Percentiles rank a stretch among this genome's conserved stretches.
These are phyloP conservation scores for Xylaria bambusicola DNA, from an alignment of 495 filamentous ascomycete genomes.

Conservation along the genomic window DNA sequence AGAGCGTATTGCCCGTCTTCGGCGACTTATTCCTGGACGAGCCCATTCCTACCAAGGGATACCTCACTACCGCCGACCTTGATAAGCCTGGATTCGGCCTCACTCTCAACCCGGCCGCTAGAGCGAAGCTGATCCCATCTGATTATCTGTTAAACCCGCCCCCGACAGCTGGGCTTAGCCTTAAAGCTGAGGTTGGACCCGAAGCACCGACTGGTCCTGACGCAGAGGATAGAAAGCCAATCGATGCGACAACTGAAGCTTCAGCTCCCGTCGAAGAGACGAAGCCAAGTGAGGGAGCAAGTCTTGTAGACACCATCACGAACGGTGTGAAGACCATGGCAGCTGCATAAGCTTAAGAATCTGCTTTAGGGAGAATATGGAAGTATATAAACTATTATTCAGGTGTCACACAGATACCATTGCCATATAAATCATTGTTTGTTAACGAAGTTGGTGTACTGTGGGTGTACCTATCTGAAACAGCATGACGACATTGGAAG, in stretches of 20 bases:
- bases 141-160: constrained; percentile 69
- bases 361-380: neutral
- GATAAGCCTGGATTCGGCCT: constrained; percentile 92
- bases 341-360: constrained; percentile 5
- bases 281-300: constrained; percentile 28
- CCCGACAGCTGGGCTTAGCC: constrained; percentile 61
- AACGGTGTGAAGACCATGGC: constrained; percentile 30
- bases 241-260: constrained; percentile 19
- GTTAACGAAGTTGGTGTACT: no score
- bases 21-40: constrained; percentile 89
- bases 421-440: neutral
- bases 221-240: constrained; percentile 13
- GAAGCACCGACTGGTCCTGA: no score
- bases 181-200: constrained; percentile 48
- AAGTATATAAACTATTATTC: neutral
- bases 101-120: constrained; percentile 78
- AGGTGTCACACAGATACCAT: neutral
- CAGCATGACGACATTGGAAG: no score
- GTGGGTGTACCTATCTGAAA: no score
- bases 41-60: constrained; percentile 81
- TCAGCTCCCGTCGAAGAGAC: constrained; percentile 10
- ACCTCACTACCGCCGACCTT: constrained; percentile 71
- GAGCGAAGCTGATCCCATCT: constrained; percentile 69
- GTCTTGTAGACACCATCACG: constrained; percentile 16
- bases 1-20: constrained; percentile 85